A percentile compares a stretch with the other conserved stretches of the same genome.
phyloP scores from a whole-genome alignment of 2,329 filamentous ascomycete species.

The Fusarium pseudocircinatum region DNA sequence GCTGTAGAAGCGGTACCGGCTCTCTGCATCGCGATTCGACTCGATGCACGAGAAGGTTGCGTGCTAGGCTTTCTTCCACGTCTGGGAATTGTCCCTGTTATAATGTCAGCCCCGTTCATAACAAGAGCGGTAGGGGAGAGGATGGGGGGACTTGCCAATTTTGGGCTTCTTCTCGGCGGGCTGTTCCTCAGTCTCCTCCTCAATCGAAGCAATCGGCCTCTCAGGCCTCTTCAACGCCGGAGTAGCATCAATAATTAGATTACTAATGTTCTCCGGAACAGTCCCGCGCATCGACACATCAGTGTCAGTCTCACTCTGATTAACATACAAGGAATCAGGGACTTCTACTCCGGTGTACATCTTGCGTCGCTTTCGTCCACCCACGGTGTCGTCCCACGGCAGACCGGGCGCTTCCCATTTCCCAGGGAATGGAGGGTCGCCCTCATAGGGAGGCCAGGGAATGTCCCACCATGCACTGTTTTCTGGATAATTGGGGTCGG shows the following conservation, averaged over 20 bases:
- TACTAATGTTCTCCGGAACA: conserved; percentile 18
- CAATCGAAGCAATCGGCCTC: not conserved
- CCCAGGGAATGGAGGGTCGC: conserved; percentile 34
- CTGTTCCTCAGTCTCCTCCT: not conserved
- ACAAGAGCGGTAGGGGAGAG: too few species aligned
- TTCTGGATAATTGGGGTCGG: conserved; percentile 46
- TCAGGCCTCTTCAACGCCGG: not conserved
- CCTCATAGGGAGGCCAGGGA: conserved; percentile 44
- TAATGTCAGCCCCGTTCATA: not conserved
- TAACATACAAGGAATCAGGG: conserved; percentile 31
- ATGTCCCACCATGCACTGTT: conserved; percentile 41
- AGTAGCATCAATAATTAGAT: conserved; percentile 7
- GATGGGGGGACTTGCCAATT: not conserved
- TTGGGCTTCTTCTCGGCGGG: conserved; percentile 30
- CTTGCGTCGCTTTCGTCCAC: not conserved
- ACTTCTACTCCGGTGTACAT: not conserved
- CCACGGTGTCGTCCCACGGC: not conserved
- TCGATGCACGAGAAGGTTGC: conserved; percentile 17
- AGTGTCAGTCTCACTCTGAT: conserved; percentile 31
- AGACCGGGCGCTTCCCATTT: conserved; percentile 29
- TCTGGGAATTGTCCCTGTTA: not conserved
- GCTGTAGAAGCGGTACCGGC: not conserved
- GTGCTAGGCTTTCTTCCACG: not conserved
- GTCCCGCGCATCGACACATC: conserved; percentile 35
- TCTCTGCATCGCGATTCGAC: conserved; percentile 7